phyloP scores from a whole-genome alignment of 148 eudicot genomes.

The Rhododendron molle region DNA sequence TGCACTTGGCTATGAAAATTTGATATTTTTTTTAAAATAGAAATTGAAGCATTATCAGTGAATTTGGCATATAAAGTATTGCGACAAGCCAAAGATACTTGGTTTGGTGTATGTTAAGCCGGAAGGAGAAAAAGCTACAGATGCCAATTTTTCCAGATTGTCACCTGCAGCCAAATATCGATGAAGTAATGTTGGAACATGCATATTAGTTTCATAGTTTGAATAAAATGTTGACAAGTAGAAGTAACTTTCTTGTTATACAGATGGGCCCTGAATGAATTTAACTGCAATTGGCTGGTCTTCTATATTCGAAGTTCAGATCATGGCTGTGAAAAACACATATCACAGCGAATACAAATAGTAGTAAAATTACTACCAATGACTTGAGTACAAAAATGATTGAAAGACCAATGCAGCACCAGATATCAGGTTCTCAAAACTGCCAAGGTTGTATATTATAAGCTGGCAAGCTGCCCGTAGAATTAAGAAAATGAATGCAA shows the following conservation, averaged over 20 bases:
- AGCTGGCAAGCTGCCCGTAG: not conserved
- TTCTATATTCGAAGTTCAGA: not conserved
- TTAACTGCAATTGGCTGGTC: not conserved
- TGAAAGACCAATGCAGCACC: not conserved
- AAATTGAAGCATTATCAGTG: not conserved
- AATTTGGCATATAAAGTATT: too few relatives aligned
- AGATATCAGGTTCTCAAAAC: not conserved
- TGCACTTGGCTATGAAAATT: not conserved
- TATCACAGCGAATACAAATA: not conserved
- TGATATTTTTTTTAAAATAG: too few relatives aligned
- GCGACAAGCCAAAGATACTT: not conserved
- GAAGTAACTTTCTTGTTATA: not conserved
- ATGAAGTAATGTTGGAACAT: not conserved
- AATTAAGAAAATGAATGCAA: not conserved
- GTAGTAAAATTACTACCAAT: not conserved
- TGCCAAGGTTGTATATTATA: not conserved
- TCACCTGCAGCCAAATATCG: too few relatives aligned
- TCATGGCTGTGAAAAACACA: not conserved
- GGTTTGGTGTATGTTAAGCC: too few relatives aligned
- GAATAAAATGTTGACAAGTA: not conserved
- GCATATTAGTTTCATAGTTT: not conserved
- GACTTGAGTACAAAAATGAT: not conserved
- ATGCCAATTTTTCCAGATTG: too few relatives aligned
- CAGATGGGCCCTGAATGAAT: not conserved
- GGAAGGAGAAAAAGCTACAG: too few relatives aligned